Evolutionary conservation across 163 green algal genomes (phyloP).

Genomic region (Scenedesmus sp.): DNA sequence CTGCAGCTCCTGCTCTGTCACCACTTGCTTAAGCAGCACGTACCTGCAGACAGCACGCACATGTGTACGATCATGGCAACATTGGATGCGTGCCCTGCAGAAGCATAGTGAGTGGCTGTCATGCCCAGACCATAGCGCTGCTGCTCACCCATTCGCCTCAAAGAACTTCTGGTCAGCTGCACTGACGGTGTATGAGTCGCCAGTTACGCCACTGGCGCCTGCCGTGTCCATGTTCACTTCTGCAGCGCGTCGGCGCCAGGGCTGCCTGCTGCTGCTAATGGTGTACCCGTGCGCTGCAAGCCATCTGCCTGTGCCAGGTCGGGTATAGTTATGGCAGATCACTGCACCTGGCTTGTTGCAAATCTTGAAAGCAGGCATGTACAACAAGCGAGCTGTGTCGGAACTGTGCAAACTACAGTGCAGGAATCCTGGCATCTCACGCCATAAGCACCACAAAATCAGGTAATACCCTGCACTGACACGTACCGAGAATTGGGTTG

Average conservation of each 20-base stretch:
- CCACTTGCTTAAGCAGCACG: constrained; percentile 59
- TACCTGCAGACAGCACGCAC: constrained; percentile 29
- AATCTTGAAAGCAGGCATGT: neutral
- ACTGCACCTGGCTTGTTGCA: neutral
- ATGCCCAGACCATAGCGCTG: neutral
- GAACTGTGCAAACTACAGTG: neutral
- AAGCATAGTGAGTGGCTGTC: neutral
- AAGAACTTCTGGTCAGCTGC: neutral
- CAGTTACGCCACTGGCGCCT: constrained; percentile 12
- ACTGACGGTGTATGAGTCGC: neutral
- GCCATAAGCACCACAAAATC: too few species aligned
- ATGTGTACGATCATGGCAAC: neutral
- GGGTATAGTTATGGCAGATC: neutral
- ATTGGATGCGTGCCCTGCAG: neutral
- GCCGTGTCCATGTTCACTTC: neutral
- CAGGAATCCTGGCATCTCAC: too few species aligned
- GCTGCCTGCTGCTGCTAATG: neutral
- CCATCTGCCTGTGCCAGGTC: neutral
- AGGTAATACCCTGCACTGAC: too few species aligned
- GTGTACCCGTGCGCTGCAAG: neutral
- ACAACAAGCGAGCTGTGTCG: neutral
- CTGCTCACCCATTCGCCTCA: constrained; percentile 3
- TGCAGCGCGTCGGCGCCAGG: neutral
- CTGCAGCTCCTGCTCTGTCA: constrained; percentile 73
- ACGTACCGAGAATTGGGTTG: too few species aligned